Evolutionary conservation across 2,329 filamentous ascomycete genomes (phyloP), one percentile per base, ranked within the genome.

Genomic region (Polychaeton citri): DNA sequence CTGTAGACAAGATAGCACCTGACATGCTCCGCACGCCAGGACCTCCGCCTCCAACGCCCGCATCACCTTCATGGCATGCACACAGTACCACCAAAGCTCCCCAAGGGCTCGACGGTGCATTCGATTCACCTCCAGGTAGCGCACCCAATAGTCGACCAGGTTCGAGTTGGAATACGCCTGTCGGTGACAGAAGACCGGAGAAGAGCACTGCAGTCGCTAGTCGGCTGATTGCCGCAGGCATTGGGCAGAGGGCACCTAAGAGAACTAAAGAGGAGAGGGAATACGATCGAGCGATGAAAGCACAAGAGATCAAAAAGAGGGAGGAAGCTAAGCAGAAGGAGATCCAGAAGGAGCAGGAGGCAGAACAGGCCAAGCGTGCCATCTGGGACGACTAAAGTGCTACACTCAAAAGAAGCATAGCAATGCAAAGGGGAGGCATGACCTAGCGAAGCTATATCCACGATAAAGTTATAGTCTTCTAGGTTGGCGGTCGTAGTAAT

Each of bases 181-280:
- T 35, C 45, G 55, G 47, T 39, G 56, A 46, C 38, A 51, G 40
- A 40, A 47, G 38, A 65, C 88, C 86, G 0, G 87, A 94, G 61
- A 98, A 94, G 67, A 92, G 87, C 43, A 92, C 92, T 42, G 84
- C 86, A 1, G 85, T 93, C 26, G 90, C 90, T 4, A 74, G 81
- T 42, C 70, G 90, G 40, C 71, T 98, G 73, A 96, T 98, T 55
- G 86, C 85, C 1, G 82, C 81, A 3, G 86, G 83, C 1, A 63
- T 96, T 45, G 90, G 90, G 1, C 73, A 95, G 37, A 76, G 78
- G 51, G 76, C 79, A 21, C 84, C 85, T 20, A 80, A 75, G 63
- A 73, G 79, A 57, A 95, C 85, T 2, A 85, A 92, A 43, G 87
- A 95, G 62, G 82, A 94, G 67, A 72, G 71, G 48, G 82, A 84